Percentiles rank a stretch among this genome's conserved stretches.
These are phyloP conservation scores for Solanum sejunctum DNA, from an alignment of 257 asterid genomes.

Conservation along the genomic window DNA sequence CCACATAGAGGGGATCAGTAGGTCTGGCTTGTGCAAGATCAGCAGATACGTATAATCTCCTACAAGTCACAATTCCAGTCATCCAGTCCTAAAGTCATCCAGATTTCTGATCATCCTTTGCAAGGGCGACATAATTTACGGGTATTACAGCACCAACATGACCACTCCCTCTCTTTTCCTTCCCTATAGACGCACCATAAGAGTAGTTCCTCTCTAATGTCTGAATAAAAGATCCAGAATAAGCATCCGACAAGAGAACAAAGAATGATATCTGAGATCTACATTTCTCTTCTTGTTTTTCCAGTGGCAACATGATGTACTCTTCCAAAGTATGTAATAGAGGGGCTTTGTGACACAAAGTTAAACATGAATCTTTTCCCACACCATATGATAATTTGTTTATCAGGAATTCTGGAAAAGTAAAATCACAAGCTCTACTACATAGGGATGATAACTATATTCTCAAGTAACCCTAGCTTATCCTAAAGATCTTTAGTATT, in stretches of 20 bases:
- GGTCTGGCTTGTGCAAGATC: not conserved
- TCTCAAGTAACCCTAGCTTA: not conserved
- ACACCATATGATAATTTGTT: not conserved
- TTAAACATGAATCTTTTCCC: not conserved
- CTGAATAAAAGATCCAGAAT: not conserved
- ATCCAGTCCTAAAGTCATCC: not conserved
- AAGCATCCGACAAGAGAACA: not conserved
- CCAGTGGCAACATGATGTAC: conserved; percentile 29
- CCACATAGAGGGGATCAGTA: not conserved
- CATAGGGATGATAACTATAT: not conserved
- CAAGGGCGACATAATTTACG: conserved; percentile 58
- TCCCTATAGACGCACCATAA: conserved; percentile 24
- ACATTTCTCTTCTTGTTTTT: conserved; percentile 65
- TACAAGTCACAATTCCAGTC: not conserved
- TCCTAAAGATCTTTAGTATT: not conserved
- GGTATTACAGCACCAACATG: conserved; percentile 34
- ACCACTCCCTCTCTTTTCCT: conserved; percentile 44
- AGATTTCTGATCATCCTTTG: conserved; percentile 35
- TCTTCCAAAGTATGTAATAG: conserved; percentile 46
- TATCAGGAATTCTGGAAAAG: not conserved
- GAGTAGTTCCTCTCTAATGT: not conserved
- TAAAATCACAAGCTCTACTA: not conserved
- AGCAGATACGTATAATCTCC: not conserved
- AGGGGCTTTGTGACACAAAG: conserved; percentile 27
- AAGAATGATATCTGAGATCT: conserved; percentile 40